Conservation (phyloP, 2,329 filamentous ascomycete genomes). For the Pseudogymnoascus sp. region DNA sequence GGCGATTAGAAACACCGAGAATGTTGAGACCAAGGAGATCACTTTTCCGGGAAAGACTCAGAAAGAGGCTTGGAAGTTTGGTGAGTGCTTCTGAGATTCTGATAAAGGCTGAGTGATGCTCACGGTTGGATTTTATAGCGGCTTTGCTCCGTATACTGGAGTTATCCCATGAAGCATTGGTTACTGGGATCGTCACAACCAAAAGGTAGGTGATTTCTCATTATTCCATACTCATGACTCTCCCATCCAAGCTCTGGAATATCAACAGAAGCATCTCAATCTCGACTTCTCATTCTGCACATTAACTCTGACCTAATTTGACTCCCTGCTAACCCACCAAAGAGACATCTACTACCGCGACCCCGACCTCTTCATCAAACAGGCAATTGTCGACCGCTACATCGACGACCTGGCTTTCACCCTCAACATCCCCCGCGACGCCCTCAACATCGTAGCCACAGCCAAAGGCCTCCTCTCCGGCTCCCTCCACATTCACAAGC, state of each 20-base stretch:
- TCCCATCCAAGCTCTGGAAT: not conserved
- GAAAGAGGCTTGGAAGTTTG: slow-evolving; percentile 43
- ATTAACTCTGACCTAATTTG: not conserved
- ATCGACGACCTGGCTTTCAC: slow-evolving; percentile 68
- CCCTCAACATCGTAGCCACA: slow-evolving; percentile 65
- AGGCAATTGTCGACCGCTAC: slow-evolving; percentile 59
- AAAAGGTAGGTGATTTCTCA: slow-evolving; percentile 42
- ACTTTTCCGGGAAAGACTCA: slow-evolving; percentile 41
- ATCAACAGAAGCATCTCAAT: not conserved
- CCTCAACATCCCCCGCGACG: slow-evolving; percentile 52
- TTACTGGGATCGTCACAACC: slow-evolving; percentile 45
- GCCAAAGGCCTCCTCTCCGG: slow-evolving; percentile 65
- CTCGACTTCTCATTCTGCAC: not conserved
- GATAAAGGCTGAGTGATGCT: slow-evolving; percentile 11
- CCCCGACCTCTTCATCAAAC: slow-evolving; percentile 60
- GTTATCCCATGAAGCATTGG: slow-evolving; percentile 49
- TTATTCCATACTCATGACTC: not conserved
- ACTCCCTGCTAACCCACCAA: not conserved
- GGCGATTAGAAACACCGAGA: not conserved
- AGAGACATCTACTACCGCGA: slow-evolving; percentile 78
- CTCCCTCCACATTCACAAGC: slow-evolving; percentile 38
- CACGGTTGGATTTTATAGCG: slow-evolving; percentile 31
- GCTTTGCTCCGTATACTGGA: slow-evolving; percentile 50
- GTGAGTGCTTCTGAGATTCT: slow-evolving; percentile 29
- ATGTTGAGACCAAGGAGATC: slow-evolving; percentile 13